Percentiles rank a stretch among this genome's conserved stretches.
Evolutionary conservation across 306 rosid genomes (phyloP).

Genomic region (Acacia melanoxylon): DNA sequence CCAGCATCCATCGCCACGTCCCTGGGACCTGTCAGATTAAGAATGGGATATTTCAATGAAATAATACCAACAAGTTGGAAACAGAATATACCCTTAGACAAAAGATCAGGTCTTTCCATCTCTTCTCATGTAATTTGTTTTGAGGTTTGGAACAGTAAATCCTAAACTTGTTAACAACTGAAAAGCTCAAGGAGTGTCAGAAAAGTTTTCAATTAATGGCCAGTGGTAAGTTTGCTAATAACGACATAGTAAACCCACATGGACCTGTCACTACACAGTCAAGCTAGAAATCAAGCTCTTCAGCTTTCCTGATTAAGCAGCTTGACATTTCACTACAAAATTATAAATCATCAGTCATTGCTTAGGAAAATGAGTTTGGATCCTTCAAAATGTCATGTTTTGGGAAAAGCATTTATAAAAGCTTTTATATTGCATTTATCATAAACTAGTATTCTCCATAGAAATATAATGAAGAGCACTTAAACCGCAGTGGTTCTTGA

Average conservation of each 20-base stretch:
- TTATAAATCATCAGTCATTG: not conserved
- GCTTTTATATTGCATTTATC: not conserved
- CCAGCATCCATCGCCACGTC: slow-evolving; percentile 98
- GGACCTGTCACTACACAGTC: not conserved
- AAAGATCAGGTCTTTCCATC: not conserved
- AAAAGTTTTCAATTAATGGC: not conserved
- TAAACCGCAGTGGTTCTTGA: not conserved
- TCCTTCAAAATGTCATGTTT: not conserved
- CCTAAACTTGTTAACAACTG: not conserved
- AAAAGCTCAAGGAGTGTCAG: not conserved
- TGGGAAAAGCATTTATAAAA: not conserved
- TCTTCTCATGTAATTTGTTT: not conserved
- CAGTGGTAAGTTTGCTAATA: not conserved
- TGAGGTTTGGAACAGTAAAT: not conserved
- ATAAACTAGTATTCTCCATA: not conserved
- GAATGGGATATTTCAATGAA: slow-evolving; percentile 20
- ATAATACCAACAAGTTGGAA: slow-evolving; percentile 2
- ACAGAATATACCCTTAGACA: not conserved
- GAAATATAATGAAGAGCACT: not conserved
- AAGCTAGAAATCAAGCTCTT: not conserved
- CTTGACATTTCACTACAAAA: not conserved
- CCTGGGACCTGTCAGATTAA: slow-evolving; percentile 74
- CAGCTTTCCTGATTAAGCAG: not conserved
- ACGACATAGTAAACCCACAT: not conserved
- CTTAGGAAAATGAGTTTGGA: not conserved